Percentiles rank a stretch among this genome's conserved stretches.
These are phyloP conservation scores for Phytopythium oedochilum DNA, from an alignment of 352 stramenopile genomes.

Conservation along the genomic window DNA sequence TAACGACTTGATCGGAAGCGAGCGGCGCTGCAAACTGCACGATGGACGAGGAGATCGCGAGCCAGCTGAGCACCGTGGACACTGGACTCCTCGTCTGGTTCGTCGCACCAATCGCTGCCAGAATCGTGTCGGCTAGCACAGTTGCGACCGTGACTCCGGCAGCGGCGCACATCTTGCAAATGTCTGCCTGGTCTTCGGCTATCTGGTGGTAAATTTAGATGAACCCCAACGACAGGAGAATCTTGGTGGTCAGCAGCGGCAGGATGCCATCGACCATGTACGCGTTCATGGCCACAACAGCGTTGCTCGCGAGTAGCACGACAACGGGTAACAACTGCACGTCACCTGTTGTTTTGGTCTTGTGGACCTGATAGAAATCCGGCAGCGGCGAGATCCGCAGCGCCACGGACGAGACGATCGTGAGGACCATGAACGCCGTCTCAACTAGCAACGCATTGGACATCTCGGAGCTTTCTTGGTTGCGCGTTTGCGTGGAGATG, in stretches of 20 bases:
- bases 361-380: conserved; percentile 10
- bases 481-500: not conserved
- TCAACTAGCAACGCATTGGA: not conserved
- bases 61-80: conserved; percentile 19
- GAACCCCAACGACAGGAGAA: conserved; percentile 3
- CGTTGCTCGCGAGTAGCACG: conserved; percentile 7
- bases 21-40: conserved; percentile 42
- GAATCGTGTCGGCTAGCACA: conserved; percentile 28
- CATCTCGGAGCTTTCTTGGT: no score
- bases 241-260: conserved; percentile 9
- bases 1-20: conserved; percentile 31
- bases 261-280: conserved; percentile 9
- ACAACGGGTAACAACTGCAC: conserved; percentile 18
- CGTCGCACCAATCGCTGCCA: conserved; percentile 23
- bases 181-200: conserved; percentile 7
- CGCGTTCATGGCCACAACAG: conserved; percentile 10
- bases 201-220: conserved; percentile 10
- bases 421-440: not conserved
- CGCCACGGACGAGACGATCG: conserved; percentile 6
- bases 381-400: conserved; percentile 11
- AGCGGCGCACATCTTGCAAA: conserved; percentile 7
- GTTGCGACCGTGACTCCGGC: conserved; percentile 14
- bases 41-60: conserved; percentile 30
- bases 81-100: conserved; percentile 10
- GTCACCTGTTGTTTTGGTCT: conserved; percentile 11